Conservation (phyloP, 2,329 filamentous ascomycete genomes). For the Leptographium lundbergii region DNA sequence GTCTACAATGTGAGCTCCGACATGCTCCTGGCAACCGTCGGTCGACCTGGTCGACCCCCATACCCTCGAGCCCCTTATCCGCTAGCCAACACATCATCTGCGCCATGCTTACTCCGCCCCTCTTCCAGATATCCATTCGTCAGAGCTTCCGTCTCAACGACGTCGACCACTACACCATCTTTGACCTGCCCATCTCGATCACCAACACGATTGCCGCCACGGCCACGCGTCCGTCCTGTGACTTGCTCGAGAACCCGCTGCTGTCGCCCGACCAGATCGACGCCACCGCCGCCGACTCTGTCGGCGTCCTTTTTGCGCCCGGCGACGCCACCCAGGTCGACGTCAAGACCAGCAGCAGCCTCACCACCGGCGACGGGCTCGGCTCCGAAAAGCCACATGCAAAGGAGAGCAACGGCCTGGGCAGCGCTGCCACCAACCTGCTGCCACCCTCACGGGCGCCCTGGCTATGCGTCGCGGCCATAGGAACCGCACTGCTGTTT, state of each 20-base stretch:
- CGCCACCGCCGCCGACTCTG: slow-evolving; percentile 25
- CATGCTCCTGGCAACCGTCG: background rate
- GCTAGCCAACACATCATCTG: no score
- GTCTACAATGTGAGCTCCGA: slow-evolving; percentile 41
- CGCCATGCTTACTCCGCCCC: no score
- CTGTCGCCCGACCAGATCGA: slow-evolving; percentile 33
- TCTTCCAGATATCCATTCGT: slow-evolving; percentile 49
- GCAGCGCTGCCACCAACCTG: slow-evolving; percentile 16
- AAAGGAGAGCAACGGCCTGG: slow-evolving; percentile 16
- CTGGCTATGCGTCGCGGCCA: background rate
- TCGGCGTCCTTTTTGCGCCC: slow-evolving; percentile 38
- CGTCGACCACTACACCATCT: slow-evolving; percentile 54
- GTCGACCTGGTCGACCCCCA: no score
- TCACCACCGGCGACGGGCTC: slow-evolving; percentile 12
- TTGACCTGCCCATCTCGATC: slow-evolving; percentile 55
- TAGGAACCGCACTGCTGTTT: background rate
- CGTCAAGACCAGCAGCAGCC: slow-evolving; percentile 13
- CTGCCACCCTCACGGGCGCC: background rate
- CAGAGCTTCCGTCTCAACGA: slow-evolving; percentile 57
- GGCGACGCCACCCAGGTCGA: slow-evolving; percentile 35
- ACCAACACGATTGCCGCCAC: slow-evolving; percentile 47
- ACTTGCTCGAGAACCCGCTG: slow-evolving; percentile 37
- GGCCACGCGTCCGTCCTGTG: slow-evolving; percentile 27
- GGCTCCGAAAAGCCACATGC: slow-evolving; percentile 15
- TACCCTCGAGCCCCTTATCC: no score